These are phyloP conservation scores for Aspergillus calidoustus DNA, from an alignment of 2,329 filamentous ascomycete species.

Conservation along the genomic window DNA sequence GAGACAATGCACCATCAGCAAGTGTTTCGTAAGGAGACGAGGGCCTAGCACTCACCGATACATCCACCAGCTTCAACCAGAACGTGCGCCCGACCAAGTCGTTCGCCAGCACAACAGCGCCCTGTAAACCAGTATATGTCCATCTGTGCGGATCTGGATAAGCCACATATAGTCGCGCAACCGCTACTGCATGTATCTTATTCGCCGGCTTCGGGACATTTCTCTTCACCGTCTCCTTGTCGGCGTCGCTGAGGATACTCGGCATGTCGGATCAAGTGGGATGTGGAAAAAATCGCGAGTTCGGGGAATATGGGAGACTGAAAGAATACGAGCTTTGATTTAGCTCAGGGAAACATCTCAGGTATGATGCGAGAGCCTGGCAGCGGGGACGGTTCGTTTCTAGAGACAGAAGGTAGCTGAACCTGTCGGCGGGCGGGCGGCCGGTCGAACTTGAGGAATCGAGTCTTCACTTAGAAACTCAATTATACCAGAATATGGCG, in stretches of 20 bases:
- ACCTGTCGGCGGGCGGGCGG: constrained; percentile 16
- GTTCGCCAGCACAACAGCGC: constrained; percentile 87
- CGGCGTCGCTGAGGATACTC: constrained; percentile 81
- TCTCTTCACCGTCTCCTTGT: constrained; percentile 96
- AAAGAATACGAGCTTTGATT: constrained; percentile 10
- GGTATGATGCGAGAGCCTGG: neutral
- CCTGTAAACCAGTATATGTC: constrained; percentile 92
- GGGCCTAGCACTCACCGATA: constrained; percentile 72
- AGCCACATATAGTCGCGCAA: constrained; percentile 90
- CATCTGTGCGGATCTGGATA: constrained; percentile 85
- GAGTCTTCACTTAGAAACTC: neutral
- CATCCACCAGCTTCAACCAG: constrained; percentile 96
- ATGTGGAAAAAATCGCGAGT: constrained; percentile 12
- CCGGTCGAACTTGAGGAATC: constrained; percentile 4
- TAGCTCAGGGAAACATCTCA: constrained; percentile 27
- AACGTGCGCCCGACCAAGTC: constrained; percentile 94
- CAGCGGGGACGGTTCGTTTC: constrained; percentile 17
- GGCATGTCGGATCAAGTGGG: constrained; percentile 49
- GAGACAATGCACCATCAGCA: constrained; percentile 11
- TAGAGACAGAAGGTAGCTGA: constrained; percentile 22
- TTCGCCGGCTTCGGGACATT: constrained; percentile 91
- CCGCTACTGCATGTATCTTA: constrained; percentile 96
- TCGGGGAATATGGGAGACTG: constrained; percentile 6
- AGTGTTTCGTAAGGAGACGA: constrained; percentile 9
- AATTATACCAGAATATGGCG: neutral